Evolutionary conservation across 306 rosid species (phyloP).

Genomic region (Inga leiocalycina): DNA sequence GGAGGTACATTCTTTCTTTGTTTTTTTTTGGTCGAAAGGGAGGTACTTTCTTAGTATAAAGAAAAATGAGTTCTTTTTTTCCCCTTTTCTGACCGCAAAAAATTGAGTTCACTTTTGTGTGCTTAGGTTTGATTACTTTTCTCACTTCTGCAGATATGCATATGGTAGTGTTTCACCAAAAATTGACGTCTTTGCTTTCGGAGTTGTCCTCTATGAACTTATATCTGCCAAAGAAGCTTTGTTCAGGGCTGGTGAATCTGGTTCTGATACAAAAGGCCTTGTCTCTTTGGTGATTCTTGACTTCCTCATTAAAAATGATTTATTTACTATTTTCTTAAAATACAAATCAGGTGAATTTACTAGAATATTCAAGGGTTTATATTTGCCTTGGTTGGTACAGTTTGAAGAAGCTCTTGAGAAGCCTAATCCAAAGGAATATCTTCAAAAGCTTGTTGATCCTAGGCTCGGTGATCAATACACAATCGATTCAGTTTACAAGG

Average conservation of each 20-base stretch:
- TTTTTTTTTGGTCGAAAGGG: too few species aligned
- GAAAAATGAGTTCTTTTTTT: too few species aligned
- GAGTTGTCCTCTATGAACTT: not conserved
- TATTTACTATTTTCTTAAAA: not conserved
- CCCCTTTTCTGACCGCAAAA: not conserved
- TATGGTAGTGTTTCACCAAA: slow-evolving; percentile 60
- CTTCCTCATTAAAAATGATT: not conserved
- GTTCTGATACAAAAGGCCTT: slow-evolving; percentile 48
- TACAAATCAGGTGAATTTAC: not conserved
- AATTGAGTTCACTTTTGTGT: not conserved
- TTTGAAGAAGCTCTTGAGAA: slow-evolving; percentile 39
- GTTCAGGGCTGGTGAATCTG: not conserved
- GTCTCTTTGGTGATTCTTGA: slow-evolving; percentile 50
- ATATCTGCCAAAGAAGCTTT: too few species aligned
- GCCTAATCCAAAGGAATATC: slow-evolving; percentile 47
- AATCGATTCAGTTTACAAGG: slow-evolving; percentile 65
- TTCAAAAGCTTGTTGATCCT: slow-evolving; percentile 50
- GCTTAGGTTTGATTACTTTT: not conserved
- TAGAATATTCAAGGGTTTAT: too few species aligned
- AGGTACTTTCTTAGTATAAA: not conserved
- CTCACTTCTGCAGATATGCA: slow-evolving; percentile 36
- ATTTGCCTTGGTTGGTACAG: too few species aligned
- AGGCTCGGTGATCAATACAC: slow-evolving; percentile 7
- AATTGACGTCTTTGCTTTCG: slow-evolving; percentile 57
- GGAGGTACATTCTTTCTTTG: too few species aligned